Percentiles rank a stretch among this genome's conserved stretches.
Conservation (phyloP, 164 flowering plant genomes). For the Buxus sempervirens region DNA sequence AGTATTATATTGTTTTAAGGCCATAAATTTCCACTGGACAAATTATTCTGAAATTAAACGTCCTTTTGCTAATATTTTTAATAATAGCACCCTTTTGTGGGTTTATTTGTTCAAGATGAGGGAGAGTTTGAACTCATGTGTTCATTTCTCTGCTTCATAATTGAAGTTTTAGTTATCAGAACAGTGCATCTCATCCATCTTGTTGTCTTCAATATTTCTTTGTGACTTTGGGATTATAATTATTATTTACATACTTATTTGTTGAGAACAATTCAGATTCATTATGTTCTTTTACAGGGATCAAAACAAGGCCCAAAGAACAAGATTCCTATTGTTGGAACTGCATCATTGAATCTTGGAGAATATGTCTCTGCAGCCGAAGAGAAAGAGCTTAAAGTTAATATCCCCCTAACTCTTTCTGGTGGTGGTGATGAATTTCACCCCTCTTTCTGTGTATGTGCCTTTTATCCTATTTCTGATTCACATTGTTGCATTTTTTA, state of each 20-base stretch:
- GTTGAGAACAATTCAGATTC: not conserved
- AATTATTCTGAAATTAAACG: too few species aligned
- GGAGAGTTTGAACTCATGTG: not conserved
- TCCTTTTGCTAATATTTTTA: not conserved
- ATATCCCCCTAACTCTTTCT: slow-evolving; percentile 47
- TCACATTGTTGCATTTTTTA: not conserved
- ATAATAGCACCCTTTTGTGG: not conserved
- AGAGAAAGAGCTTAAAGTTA: slow-evolving; percentile 52
- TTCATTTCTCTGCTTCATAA: not conserved
- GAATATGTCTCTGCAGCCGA: slow-evolving; percentile 60
- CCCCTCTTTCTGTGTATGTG: slow-evolving; percentile 68
- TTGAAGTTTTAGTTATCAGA: not conserved
- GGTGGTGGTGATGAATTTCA: slow-evolving; percentile 35
- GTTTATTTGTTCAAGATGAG: not conserved
- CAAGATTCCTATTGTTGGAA: slow-evolving; percentile 58
- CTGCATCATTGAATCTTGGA: slow-evolving; percentile 74
- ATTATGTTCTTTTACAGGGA: slow-evolving; percentile 38
- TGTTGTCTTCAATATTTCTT: not conserved
- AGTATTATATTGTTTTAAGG: not conserved
- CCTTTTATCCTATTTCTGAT: not conserved
- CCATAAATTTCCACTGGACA: not conserved
- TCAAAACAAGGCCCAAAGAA: slow-evolving; percentile 50
- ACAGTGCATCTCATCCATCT: not conserved
- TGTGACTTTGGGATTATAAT: not conserved
- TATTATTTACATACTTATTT: not conserved